These are phyloP conservation scores for Hypoxylon intermedium DNA, from an alignment of 495 filamentous ascomycete species.

Conservation along the genomic window DNA sequence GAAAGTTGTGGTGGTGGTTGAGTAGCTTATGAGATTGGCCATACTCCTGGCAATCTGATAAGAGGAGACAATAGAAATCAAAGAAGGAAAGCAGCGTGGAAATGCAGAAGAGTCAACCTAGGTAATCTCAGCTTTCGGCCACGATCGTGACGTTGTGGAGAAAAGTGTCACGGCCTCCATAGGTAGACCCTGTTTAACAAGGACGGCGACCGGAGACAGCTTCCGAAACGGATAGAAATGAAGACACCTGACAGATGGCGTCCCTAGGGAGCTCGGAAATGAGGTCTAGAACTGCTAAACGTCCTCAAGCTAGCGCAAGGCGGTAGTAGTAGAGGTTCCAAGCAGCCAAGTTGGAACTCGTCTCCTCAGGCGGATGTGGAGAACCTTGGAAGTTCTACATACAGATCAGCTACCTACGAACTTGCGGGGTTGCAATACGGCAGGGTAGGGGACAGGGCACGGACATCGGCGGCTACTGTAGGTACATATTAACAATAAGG, in stretches of 20 bases:
- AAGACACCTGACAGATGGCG: constrained; percentile 13
- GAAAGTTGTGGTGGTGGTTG: neutral
- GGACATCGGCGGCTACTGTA: constrained; percentile 26
- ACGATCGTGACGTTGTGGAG: constrained; percentile 38
- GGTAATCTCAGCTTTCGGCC: constrained; percentile 22
- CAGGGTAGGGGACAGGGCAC: neutral
- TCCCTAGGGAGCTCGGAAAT: constrained; percentile 23
- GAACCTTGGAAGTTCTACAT: constrained; percentile 22
- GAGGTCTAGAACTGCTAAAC: constrained; percentile 35
- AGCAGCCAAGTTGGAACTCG: constrained; percentile 13
- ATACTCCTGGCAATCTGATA: constrained; percentile 9
- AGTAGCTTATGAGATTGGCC: constrained; percentile 1
- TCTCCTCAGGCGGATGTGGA: constrained; percentile 27
- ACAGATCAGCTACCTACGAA: constrained; percentile 27
- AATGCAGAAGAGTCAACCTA: neutral
- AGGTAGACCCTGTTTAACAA: constrained; percentile 11
- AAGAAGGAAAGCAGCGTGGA: constrained; percentile 8
- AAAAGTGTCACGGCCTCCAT: constrained; percentile 18
- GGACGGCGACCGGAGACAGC: constrained; percentile 30
- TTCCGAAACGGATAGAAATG: constrained; percentile 29
- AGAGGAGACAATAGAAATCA: constrained; percentile 4
- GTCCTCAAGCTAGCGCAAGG: constrained; percentile 8
- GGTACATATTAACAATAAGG: constrained; percentile 27
- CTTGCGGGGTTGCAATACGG: constrained; percentile 33
- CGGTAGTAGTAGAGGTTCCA: constrained; percentile 15